These are phyloP conservation scores for Lachnellula hyalina DNA, from an alignment of 2,329 filamentous ascomycete genomes.

Conservation along the genomic window DNA sequence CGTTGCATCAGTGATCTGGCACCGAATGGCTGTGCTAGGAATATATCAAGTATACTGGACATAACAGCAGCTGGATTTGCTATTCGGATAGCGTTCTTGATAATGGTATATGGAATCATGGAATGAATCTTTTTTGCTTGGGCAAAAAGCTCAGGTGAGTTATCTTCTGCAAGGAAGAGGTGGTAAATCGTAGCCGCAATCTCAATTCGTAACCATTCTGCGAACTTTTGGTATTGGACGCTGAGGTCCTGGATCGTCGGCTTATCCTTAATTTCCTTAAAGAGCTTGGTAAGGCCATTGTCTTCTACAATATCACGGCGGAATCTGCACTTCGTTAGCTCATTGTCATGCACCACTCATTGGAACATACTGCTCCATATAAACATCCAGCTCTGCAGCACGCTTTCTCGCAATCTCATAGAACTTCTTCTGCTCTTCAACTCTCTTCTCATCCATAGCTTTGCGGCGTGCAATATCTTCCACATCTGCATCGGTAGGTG, in stretches of 20 bases:
- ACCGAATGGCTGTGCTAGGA: constrained; percentile 91
- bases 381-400: constrained; percentile 88
- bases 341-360: background rate
- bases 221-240: constrained; percentile 95
- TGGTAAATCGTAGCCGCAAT: constrained; percentile 96
- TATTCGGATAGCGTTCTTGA: constrained; percentile 96
- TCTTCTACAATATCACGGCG: constrained; percentile 61
- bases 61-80: constrained; percentile 96
- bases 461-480: constrained; percentile 77
- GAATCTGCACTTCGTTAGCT: constrained; percentile 41
- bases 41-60: constrained; percentile 90
- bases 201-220: constrained; percentile 96
- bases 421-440: constrained; percentile 89
- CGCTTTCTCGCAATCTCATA: constrained; percentile 91
- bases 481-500: constrained; percentile 73
- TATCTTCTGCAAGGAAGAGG: constrained; percentile 94
- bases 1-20: constrained; percentile 85
- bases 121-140: constrained; percentile 94
- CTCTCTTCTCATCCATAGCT: constrained; percentile 75
- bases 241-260: constrained; percentile 81
- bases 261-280: constrained; percentile 89
- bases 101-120: constrained; percentile 81
- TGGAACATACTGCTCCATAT: constrained; percentile 80
- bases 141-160: constrained; percentile 91
- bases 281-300: constrained; percentile 86